Evolutionary conservation across 2,329 filamentous ascomycete genomes (phyloP).

Genomic region (Zymoseptoria ardabiliae): DNA sequence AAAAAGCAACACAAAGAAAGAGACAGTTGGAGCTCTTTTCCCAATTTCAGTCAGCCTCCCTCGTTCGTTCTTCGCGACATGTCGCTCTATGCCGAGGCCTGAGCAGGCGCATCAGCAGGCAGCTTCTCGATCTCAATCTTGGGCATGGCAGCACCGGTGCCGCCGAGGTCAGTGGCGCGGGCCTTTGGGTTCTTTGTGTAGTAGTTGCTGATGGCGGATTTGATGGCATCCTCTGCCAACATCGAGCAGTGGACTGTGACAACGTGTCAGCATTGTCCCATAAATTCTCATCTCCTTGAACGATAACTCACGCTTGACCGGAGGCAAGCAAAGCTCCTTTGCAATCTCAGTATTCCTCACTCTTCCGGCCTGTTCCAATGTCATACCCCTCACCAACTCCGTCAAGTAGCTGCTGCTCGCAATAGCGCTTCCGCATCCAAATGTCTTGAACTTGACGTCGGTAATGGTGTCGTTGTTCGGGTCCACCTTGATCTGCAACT

Average conservation of each 20-base stretch:
- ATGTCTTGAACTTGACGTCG: constrained; percentile 97
- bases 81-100: constrained; percentile 3
- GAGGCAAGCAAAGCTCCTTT: constrained; percentile 84
- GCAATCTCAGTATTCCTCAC: constrained; percentile 98
- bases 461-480: constrained; percentile 79
- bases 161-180: constrained; percentile 65
- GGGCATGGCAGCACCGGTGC: constrained; percentile 63
- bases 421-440: constrained; percentile 90
- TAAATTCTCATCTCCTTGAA: neutral
- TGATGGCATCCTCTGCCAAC: constrained; percentile 88
- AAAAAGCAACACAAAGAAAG: neutral
- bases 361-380: constrained; percentile 81
- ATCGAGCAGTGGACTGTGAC: constrained; percentile 76
- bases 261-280: constrained; percentile 2
- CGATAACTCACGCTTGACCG: constrained; percentile 66
- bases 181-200: constrained; percentile 82
- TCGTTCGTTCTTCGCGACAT: neutral
- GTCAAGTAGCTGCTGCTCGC: constrained; percentile 92
- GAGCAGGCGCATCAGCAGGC: constrained; percentile 20
- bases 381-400: constrained; percentile 92
- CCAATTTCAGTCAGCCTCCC: neutral
- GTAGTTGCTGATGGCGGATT: constrained; percentile 84
- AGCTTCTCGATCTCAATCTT: constrained; percentile 56
- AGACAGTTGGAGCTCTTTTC: neutral
- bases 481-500: constrained; percentile 87